Percentiles rank a stretch among this genome's conserved stretches.
Evolutionary conservation across 2,329 filamentous ascomycete species (phyloP).

Genomic region (Botrytis sinoallii): DNA sequence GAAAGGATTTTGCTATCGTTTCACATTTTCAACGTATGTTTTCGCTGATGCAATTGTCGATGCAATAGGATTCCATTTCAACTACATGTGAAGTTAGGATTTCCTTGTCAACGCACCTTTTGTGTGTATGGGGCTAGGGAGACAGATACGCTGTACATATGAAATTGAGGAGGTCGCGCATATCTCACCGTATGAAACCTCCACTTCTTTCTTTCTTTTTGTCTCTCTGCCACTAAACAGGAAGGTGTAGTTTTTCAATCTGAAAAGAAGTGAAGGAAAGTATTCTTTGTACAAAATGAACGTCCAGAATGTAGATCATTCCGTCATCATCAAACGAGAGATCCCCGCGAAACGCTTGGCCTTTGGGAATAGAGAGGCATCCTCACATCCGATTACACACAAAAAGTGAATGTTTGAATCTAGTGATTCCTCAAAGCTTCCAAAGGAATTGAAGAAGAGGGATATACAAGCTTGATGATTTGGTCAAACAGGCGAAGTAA

Average conservation of each 20-base stretch:
- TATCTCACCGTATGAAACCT: neutral
- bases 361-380: neutral
- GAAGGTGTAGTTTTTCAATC: neutral
- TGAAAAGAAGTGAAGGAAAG: neutral
- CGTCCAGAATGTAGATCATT: neutral
- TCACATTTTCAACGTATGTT: neutral
- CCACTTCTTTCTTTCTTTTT: neutral
- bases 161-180: neutral
- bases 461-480: neutral
- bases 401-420: neutral
- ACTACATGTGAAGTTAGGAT: neutral
- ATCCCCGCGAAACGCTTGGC: neutral
- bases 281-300: neutral
- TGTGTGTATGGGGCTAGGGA: too few relatives aligned
- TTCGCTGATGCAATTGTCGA: neutral
- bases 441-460: neutral
- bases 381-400: neutral
- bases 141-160: rapidly evolving
- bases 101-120: rapidly evolving
- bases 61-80: neutral
- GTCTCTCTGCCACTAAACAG: neutral
- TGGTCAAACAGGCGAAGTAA: neutral
- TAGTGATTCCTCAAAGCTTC: neutral
- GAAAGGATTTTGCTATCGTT: neutral
- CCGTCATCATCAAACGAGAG: neutral